phyloP scores from a whole-genome alignment of 1,139 yeast genomes.

The Debaryomyces singareniensis region DNA sequence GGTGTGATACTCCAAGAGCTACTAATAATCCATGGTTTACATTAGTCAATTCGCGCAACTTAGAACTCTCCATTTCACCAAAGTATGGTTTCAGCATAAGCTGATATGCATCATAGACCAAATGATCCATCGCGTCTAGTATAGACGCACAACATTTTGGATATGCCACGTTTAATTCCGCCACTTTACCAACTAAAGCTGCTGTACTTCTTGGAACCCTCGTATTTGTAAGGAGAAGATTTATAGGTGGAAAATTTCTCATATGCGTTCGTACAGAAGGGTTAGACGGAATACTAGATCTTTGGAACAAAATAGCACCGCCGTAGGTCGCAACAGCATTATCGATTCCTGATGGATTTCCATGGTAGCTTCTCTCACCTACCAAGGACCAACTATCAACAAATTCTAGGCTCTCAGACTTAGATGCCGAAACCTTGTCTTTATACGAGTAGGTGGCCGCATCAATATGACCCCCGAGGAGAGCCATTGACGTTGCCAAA shows the following conservation, averaged over 20 bases:
- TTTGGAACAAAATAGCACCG: slow-evolving; percentile 88
- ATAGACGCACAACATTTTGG: slow-evolving; percentile 54
- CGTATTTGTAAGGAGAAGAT: slow-evolving; percentile 76
- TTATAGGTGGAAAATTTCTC: slow-evolving; percentile 70
- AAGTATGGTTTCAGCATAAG: slow-evolving; percentile 49
- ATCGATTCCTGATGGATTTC: slow-evolving; percentile 96
- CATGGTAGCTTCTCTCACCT: slow-evolving; percentile 95
- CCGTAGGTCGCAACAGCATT: slow-evolving; percentile 95
- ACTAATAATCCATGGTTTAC: slow-evolving; percentile 86
- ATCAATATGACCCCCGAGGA: slow-evolving; percentile 50
- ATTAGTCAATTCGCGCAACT: slow-evolving; percentile 61
- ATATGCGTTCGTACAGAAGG: slow-evolving; percentile 61
- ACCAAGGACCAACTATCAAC: slow-evolving; percentile 85
- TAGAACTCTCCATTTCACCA: slow-evolving; percentile 36
- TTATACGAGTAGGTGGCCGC: slow-evolving; percentile 21
- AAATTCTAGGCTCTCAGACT: slow-evolving; percentile 44
- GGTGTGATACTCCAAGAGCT: slow-evolving; percentile 89
- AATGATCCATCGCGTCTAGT: slow-evolving; percentile 62
- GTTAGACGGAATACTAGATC: slow-evolving; percentile 42
- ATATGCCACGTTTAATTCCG: slow-evolving; percentile 43
- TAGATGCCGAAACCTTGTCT: slow-evolving; percentile 27
- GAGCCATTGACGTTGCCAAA: slow-evolving; percentile 67
- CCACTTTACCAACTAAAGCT: slow-evolving; percentile 72
- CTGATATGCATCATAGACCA: slow-evolving; percentile 64
- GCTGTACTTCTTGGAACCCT: slow-evolving; percentile 85